Percentiles rank a stretch among this genome's conserved stretches.
phyloP scores from a whole-genome alignment of 1,284 basidiomycete species.

The Fomitopsis schrenkii region DNA sequence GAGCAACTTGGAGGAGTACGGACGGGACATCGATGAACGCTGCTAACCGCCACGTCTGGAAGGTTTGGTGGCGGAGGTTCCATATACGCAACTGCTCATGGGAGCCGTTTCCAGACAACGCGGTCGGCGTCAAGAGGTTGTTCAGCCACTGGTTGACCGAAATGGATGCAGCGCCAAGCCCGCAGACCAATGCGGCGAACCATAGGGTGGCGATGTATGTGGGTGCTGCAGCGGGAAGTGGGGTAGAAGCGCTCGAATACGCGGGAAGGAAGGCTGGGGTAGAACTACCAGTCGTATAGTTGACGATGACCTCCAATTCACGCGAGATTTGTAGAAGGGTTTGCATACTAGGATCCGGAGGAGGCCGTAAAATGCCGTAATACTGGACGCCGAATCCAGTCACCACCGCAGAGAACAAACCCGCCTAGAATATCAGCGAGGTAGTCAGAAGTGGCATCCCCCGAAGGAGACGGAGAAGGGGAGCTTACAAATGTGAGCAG shows the following conservation, averaged over 20 bases:
- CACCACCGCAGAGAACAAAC: slow-evolving; percentile 22
- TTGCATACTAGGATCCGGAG: not conserved
- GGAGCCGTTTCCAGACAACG: slow-evolving; percentile 10
- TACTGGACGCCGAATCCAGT: slow-evolving; percentile 21
- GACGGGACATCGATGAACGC: slow-evolving; percentile 18
- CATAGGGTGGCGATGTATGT: slow-evolving; percentile 14
- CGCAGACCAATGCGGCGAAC: slow-evolving; percentile 22
- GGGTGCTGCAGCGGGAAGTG: not conserved
- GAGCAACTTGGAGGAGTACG: slow-evolving; percentile 17
- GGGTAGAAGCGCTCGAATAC: not conserved
- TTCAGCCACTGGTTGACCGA: slow-evolving; percentile 22
- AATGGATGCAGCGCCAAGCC: slow-evolving; percentile 20
- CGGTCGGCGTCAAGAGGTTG: slow-evolving; percentile 12
- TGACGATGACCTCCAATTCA: not conserved
- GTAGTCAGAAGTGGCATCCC: too few relatives aligned
- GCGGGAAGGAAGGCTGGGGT: not conserved
- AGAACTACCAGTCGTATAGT: not conserved
- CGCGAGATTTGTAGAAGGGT: not conserved
- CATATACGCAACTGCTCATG: slow-evolving; percentile 18
- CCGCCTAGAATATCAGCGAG: slow-evolving; percentile 10
- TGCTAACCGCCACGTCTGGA: slow-evolving; percentile 17
- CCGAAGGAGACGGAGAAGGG: too few relatives aligned
- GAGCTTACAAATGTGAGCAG: slow-evolving; percentile 3
- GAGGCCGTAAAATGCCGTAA: slow-evolving; percentile 12
- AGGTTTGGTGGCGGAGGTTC: slow-evolving; percentile 16